Evolutionary conservation across 1,284 basidiomycete species (phyloP).

Genomic region (Apiotrichum laibachii): DNA sequence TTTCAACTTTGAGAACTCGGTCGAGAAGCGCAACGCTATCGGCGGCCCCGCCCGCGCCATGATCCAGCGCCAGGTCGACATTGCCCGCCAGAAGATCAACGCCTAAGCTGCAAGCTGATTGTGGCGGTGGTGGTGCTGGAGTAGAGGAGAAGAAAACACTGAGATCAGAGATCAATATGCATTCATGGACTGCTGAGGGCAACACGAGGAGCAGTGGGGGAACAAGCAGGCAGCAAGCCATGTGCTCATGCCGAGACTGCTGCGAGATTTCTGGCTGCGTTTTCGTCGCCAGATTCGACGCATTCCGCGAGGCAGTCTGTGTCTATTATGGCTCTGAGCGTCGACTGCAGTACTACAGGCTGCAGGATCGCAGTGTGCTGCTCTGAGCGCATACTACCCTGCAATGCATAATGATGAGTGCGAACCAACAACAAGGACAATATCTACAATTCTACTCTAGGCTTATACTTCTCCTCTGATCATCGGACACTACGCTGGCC

Average conservation of each 20-base stretch:
- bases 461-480: too few relatives aligned
- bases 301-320: too few relatives aligned
- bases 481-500: too few relatives aligned
- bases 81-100: conserved; percentile 55
- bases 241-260: too few relatives aligned
- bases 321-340: too few relatives aligned
- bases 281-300: too few relatives aligned
- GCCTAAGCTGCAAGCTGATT: neutral
- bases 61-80: conserved; percentile 77
- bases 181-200: neutral
- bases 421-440: neutral
- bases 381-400: too few relatives aligned
- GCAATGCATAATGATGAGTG: neutral
- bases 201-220: too few relatives aligned
- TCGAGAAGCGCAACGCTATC: conserved; percentile 89
- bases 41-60: conserved; percentile 85
- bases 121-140: neutral
- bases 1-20: conserved; percentile 90
- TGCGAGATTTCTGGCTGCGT: too few relatives aligned
- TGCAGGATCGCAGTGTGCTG: too few relatives aligned
- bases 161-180: neutral
- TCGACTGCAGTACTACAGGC: too few relatives aligned
- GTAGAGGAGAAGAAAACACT: neutral
- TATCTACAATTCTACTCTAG: neutral
- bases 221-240: too few relatives aligned